Percentiles rank a stretch among this genome's conserved stretches.
phyloP scores from a whole-genome alignment of 108 stramenopile species.

The Seminavis robusta region DNA sequence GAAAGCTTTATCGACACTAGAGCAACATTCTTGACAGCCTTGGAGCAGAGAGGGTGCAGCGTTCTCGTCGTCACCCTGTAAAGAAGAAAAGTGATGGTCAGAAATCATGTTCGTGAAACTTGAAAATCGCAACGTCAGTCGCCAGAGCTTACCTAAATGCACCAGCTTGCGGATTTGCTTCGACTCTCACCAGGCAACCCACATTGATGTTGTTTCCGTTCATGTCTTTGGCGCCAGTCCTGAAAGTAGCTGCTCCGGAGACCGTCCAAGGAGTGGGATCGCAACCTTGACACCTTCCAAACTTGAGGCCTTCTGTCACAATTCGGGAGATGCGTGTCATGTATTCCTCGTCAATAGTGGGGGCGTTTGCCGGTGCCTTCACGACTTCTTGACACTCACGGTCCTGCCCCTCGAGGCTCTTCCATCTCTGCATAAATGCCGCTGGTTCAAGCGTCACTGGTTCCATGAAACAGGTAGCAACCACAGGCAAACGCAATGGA shows the following conservation, averaged over 20 bases:
- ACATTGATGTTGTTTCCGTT: conserved; percentile 91
- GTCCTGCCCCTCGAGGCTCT: conserved; percentile 84
- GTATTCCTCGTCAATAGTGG: conserved; percentile 76
- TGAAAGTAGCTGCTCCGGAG: conserved; percentile 84
- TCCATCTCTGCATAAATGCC: conserved; percentile 91
- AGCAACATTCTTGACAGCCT: conserved; percentile 86
- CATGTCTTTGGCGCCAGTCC: conserved; percentile 81
- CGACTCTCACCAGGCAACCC: conserved; percentile 83
- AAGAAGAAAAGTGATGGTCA: background rate
- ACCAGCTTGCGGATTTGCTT: conserved; percentile 88
- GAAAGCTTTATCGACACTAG: conserved; percentile 90
- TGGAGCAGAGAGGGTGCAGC: conserved; percentile 86
- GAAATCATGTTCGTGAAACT: background rate
- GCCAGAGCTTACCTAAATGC: conserved; percentile 42
- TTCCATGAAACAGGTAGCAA: conserved; percentile 92
- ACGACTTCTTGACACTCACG: conserved; percentile 92
- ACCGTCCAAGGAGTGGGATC: conserved; percentile 90
- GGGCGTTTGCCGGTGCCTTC: conserved; percentile 74
- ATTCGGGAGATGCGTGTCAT: conserved; percentile 80
- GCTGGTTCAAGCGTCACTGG: conserved; percentile 79
- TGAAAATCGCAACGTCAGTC: background rate
- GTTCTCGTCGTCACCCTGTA: conserved; percentile 83
- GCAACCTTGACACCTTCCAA: conserved; percentile 77
- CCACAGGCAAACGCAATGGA: conserved; percentile 86
- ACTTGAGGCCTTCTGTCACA: conserved; percentile 83